phyloP scores from a whole-genome alignment of 2,329 filamentous ascomycete genomes.

The Hymenoscyphus albidus region DNA sequence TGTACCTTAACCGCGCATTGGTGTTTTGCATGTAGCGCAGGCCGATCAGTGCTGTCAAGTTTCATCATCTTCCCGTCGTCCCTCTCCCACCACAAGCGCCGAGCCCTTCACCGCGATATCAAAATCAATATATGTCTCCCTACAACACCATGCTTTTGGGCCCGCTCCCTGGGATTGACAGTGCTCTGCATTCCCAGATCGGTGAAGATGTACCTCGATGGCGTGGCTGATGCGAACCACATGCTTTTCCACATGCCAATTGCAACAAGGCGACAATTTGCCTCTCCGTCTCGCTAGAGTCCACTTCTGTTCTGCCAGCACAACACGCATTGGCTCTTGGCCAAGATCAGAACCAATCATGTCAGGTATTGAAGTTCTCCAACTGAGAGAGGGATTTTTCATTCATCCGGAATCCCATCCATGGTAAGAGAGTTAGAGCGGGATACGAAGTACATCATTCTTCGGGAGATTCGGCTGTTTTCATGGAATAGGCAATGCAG shows the following conservation, averaged over 20 bases:
- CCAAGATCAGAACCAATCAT: not conserved
- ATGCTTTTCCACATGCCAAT: slow-evolving; percentile 5
- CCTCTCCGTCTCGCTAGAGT: not conserved
- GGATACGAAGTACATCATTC: not conserved
- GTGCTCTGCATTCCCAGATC: not conserved
- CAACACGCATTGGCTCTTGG: slow-evolving; percentile 1
- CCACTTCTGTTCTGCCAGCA: slow-evolving; percentile 5
- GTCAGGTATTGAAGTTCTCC: not conserved
- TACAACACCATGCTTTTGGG: slow-evolving; percentile 1
- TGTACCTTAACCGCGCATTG: not conserved
- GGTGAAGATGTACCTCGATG: slow-evolving; percentile 3
- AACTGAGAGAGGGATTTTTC: not conserved
- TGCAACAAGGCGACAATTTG: not conserved
- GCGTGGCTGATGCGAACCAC: not conserved
- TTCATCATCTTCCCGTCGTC: not conserved
- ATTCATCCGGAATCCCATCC: not conserved
- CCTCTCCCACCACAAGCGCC: not conserved
- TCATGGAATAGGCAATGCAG: not conserved
- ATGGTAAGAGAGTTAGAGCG: slow-evolving; percentile 1
- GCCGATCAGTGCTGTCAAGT: slow-evolving; percentile 1
- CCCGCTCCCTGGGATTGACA: not conserved
- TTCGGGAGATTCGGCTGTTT: not conserved
- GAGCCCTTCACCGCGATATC: slow-evolving; percentile 3
- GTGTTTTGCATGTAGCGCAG: not conserved
- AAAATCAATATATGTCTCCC: not conserved